Base-by-base conservation (phyloP, 2,329 filamentous ascomycete species). In the Thyridium curvatum region DNA sequence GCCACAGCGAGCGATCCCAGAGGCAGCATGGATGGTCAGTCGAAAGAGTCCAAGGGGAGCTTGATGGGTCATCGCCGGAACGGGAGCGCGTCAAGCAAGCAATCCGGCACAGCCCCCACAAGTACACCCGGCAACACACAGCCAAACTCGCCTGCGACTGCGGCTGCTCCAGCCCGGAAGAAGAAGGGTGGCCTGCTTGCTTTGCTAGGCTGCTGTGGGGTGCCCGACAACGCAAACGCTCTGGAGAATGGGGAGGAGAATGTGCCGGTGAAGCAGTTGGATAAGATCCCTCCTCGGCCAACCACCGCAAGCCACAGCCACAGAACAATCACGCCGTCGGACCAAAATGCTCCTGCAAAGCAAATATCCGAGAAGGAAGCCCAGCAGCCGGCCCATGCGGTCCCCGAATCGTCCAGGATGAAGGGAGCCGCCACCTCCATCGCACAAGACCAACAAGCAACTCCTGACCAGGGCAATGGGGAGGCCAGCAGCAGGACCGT, bases 21-120 rank as follows among this genome's bases (percentile, higher is more conserved):
- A 56, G 79, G 78, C 52, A 83, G 77, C 55, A 77, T 80, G 50
- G 73, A 75, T 49, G 72, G 73, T 42, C 71, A 72, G 48, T 85
- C 82, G 35, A 83, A 78, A 60, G 78, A 77, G 49, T 82, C 77
- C 44, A 79, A 73, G 62, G 66, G 71, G 48, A 85, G 80, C 61
- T 77, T 82, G 51, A 62, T 78, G 40, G 79, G 72, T 45, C 69
- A 74, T 48, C 72, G 75, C 52, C 71, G 78, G 53, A 84, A 84
- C 63, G 77, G 78, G 51, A 86, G 81, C 62, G 72, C 77, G 45
- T 78, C 77, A 50, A 86, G 79, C 64, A 79, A 78, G 62, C 69
- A 72, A 54, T 76, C 74, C 46, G 70, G 69, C 52, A 74, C 69
- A 48, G 71, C 72, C 46, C 69, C 69, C 39, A 68, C 65, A 33